phyloP scores from a whole-genome alignment of 2,329 filamentous ascomycete genomes.

The Aspergillus tubingensis region DNA sequence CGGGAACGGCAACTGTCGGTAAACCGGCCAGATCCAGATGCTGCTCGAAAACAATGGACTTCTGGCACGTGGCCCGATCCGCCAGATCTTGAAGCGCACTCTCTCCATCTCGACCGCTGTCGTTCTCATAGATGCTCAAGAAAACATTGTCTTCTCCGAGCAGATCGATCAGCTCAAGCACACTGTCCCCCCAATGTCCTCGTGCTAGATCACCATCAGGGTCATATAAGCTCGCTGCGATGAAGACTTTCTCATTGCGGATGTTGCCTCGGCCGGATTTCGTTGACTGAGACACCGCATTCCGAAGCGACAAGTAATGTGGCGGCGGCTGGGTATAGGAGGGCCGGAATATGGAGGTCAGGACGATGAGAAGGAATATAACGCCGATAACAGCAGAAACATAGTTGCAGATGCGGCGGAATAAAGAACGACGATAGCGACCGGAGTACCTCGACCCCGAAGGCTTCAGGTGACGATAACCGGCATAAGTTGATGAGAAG shows the following conservation, averaged over 20 bases:
- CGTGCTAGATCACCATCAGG: slow-evolving; percentile 59
- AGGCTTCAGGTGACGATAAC: slow-evolving; percentile 35
- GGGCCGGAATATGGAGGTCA: slow-evolving; percentile 54
- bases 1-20: slow-evolving; percentile 62
- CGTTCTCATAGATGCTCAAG: slow-evolving; percentile 73
- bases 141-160: slow-evolving; percentile 69
- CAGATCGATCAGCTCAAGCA: slow-evolving; percentile 64
- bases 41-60: slow-evolving; percentile 61
- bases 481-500: slow-evolving; percentile 29
- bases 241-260: slow-evolving; percentile 68
- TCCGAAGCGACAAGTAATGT: slow-evolving; percentile 51
- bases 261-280: slow-evolving; percentile 51
- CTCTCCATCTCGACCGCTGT: slow-evolving; percentile 60
- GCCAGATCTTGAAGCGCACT: slow-evolving; percentile 58
- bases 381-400: slow-evolving; percentile 27
- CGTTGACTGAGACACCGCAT: slow-evolving; percentile 32
- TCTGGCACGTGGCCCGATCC: slow-evolving; percentile 51
- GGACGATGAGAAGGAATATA: slow-evolving; percentile 28
- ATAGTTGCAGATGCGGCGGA: slow-evolving; percentile 36
- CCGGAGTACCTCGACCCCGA: slow-evolving; percentile 26
- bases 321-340: slow-evolving; percentile 58
- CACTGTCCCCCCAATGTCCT: slow-evolving; percentile 64
- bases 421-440: slow-evolving; percentile 31
- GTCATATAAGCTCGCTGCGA: slow-evolving; percentile 71
- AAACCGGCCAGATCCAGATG: slow-evolving; percentile 60